Conservation (phyloP, 345 rosid genomes). For the Citrus hindsii region DNA sequence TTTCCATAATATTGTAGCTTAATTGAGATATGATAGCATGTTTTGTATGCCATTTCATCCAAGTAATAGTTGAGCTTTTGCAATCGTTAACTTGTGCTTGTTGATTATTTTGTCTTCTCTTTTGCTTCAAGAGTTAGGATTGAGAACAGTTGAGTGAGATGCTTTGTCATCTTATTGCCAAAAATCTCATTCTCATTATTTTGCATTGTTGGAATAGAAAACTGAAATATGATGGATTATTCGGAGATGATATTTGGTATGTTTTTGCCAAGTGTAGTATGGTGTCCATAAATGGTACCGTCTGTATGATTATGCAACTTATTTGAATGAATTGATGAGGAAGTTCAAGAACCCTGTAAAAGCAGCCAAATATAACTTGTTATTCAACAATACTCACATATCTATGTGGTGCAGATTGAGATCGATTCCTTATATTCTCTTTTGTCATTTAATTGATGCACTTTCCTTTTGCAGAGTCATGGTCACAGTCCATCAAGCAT, state of each 20-base stretch:
- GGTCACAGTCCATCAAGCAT: slow-evolving; percentile 41
- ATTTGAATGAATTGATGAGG: not conserved
- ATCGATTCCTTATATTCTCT: not conserved
- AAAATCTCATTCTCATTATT: not conserved
- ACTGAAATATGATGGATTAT: not conserved
- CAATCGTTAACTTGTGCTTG: not conserved
- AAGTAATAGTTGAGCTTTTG: not conserved
- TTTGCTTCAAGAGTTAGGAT: not conserved
- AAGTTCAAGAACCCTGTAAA: not conserved
- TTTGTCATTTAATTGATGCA: not conserved
- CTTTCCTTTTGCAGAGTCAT: slow-evolving; percentile 39
- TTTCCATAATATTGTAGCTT: not conserved
- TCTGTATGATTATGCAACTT: not conserved
- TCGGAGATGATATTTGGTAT: not conserved
- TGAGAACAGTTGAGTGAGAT: not conserved
- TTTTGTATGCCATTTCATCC: not conserved
- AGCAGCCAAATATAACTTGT: not conserved
- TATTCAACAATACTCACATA: not conserved
- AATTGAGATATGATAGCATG: not conserved
- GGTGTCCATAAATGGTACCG: not conserved
- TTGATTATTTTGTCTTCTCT: not conserved
- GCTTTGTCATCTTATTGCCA: not conserved
- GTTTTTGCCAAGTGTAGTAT: not conserved
- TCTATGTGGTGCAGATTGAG: not conserved
- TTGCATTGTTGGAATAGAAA: not conserved